Evolutionary conservation across 768 basidiomycete genomes (phyloP), one percentile per base, ranked within the genome.

Genomic region (Tylopilus sp.): DNA sequence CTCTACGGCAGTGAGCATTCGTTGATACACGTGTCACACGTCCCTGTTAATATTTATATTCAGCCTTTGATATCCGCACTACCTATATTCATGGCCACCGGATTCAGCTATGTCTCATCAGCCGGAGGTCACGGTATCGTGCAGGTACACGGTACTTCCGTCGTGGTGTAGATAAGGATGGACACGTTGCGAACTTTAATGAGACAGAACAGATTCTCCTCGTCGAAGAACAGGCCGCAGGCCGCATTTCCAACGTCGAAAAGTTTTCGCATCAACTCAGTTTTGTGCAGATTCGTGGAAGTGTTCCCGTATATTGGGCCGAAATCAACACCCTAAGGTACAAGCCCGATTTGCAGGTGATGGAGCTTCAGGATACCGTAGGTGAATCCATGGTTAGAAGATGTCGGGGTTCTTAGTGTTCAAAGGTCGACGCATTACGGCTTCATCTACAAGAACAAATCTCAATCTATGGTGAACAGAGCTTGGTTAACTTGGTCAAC

Each of bases 121-220:
- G 94, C 58, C 86, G 97, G 25, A 88, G 95, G 47, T 95, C 92
- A 11, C 88, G 97, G 20, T 89, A 87, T 73, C 84, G 95, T 51
- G 92, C 97, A 25, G 97, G 97, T 6, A 98, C 97, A 13, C 90
- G 97, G 44, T 98, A 95, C 77, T 97, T 98, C 73, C 82, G 92
- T 18, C 85, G 97, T 42, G 97, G 97, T 5, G 79, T 99, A 58
- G 94, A 98, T 67, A 74, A 81, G 18, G 75, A 88, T 9, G 97
- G 95, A 2, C 82, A 98, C 66, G 90, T 91, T 38, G 92, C 94
- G 51, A 99, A 99, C 70, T 98, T 92, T 73, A 97, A 98, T 67
- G 97, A 99, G 70, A 95, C 97, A 6, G 97, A 99, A 65, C 97
- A 98, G 67, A 75, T 99, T 52, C 73, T 95, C 23, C 75, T 95